Evolutionary conservation across 345 rosid species (phyloP).

Genomic region (Eucalyptus melliodora): DNA sequence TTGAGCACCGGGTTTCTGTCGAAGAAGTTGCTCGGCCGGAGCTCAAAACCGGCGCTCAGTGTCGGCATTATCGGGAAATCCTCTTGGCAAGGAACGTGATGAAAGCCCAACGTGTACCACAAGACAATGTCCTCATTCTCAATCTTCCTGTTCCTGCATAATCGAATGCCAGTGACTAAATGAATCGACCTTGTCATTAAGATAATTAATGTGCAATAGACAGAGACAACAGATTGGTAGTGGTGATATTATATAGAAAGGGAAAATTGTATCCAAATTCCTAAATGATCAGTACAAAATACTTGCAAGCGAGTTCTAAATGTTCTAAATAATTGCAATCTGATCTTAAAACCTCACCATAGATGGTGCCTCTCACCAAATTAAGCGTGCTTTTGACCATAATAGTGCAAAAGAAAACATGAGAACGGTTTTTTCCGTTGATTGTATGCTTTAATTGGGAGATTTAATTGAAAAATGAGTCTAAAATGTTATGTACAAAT

Average conservation of each 20-base stretch:
- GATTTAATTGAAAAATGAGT: neutral
- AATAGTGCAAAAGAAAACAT: neutral
- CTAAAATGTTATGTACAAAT: neutral
- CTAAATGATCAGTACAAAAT: neutral
- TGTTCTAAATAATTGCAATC: neutral
- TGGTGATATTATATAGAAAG: neutral
- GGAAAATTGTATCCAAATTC: neutral
- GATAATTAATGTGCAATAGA: too few species aligned
- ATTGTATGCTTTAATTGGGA: neutral
- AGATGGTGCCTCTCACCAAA: neutral
- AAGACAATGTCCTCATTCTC: constrained; percentile 50
- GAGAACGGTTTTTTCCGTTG: neutral
- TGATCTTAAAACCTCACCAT: neutral
- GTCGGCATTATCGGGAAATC: constrained; percentile 73
- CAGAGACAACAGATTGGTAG: neutral
- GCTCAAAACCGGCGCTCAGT: constrained; percentile 42
- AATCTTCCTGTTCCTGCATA: constrained; percentile 31
- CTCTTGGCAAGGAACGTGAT: constrained; percentile 68
- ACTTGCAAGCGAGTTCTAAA: neutral
- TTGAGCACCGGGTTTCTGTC: constrained; percentile 51
- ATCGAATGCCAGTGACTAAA: neutral
- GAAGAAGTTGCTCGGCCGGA: constrained; percentile 61
- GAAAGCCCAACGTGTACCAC: constrained; percentile 71
- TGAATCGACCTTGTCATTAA: neutral
- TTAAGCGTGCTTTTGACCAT: neutral